phyloP scores from a whole-genome alignment of 495 filamentous ascomycete genomes.

The Lophiotrema nucula region DNA sequence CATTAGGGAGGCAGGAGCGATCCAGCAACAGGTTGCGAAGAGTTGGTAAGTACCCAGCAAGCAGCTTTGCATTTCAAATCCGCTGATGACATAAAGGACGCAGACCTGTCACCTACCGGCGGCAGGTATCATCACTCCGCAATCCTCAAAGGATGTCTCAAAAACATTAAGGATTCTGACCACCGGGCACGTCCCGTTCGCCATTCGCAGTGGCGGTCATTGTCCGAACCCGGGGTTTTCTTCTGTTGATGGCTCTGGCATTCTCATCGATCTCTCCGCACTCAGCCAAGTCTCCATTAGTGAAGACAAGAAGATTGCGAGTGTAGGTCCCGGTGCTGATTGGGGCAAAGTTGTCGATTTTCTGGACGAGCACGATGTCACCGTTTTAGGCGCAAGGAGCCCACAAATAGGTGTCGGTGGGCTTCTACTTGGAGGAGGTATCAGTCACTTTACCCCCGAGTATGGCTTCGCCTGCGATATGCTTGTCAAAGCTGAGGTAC shows the following conservation, averaged over 20 bases:
- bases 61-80: no score
- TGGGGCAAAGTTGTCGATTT: conserved; percentile 12
- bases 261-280: conserved; percentile 48
- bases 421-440: conserved; percentile 14
- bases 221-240: conserved; percentile 47
- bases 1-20: no score
- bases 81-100: no score
- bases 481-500: no score
- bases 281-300: conserved; percentile 1
- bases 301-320: background rate
- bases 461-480: conserved; percentile 17
- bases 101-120: conserved; percentile 18
- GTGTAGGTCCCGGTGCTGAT: conserved; percentile 10
- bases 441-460: background rate
- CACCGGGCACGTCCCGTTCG: conserved; percentile 42
- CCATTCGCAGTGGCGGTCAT: conserved; percentile 50
- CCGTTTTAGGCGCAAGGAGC: conserved; percentile 4
- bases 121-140: conserved; percentile 8
- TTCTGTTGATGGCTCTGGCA: conserved; percentile 42
- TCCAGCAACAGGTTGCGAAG: no score
- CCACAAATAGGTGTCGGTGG: conserved; percentile 12
- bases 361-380: conserved; percentile 9
- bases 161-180: conserved; percentile 29
- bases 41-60: no score
- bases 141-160: conserved; percentile 19